Conservation (phyloP, 768 basidiomycete species). For the Rubroboletus satanas region DNA sequence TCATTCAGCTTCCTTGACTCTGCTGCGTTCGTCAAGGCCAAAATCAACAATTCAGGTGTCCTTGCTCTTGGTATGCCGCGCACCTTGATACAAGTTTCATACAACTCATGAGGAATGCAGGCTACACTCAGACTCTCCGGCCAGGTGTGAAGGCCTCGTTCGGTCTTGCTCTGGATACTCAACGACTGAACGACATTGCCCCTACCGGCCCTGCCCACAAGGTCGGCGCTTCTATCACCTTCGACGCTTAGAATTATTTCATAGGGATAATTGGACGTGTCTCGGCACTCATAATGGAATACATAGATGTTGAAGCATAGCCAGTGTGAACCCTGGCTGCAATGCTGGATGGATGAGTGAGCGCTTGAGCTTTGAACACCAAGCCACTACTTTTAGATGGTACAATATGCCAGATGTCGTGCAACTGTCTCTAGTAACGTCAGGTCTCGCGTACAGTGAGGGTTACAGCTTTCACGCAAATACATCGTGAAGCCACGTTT, state of each 20-base stretch:
- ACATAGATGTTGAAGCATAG: background rate
- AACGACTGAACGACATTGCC: slow-evolving; percentile 74
- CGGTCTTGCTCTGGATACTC: slow-evolving; percentile 93
- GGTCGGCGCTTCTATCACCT: slow-evolving; percentile 72
- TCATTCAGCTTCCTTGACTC: slow-evolving; percentile 68
- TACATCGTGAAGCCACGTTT: slow-evolving; percentile 76
- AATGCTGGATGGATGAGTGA: background rate
- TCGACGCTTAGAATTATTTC: slow-evolving; percentile 54
- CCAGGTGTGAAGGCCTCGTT: slow-evolving; percentile 91
- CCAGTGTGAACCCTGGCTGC: background rate
- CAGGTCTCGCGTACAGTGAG: background rate
- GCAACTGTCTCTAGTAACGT: background rate
- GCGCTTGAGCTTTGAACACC: background rate
- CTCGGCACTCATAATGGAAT: slow-evolving; percentile 13
- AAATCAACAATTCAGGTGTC: slow-evolving; percentile 96
- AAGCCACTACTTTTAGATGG: background rate
- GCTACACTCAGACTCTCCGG: slow-evolving; percentile 90
- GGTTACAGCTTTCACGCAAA: slow-evolving; percentile 47
- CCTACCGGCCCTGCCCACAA: slow-evolving; percentile 74
- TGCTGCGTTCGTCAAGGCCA: slow-evolving; percentile 93
- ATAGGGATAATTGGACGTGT: slow-evolving; percentile 20
- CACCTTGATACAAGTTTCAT: background rate
- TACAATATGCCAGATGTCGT: background rate
- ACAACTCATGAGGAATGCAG: slow-evolving; percentile 33
- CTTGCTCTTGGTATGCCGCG: slow-evolving; percentile 64